These are phyloP conservation scores for Sorghum bicolor DNA, from an alignment of 176 grass and related monocot genomes.

Conservation along the genomic window DNA sequence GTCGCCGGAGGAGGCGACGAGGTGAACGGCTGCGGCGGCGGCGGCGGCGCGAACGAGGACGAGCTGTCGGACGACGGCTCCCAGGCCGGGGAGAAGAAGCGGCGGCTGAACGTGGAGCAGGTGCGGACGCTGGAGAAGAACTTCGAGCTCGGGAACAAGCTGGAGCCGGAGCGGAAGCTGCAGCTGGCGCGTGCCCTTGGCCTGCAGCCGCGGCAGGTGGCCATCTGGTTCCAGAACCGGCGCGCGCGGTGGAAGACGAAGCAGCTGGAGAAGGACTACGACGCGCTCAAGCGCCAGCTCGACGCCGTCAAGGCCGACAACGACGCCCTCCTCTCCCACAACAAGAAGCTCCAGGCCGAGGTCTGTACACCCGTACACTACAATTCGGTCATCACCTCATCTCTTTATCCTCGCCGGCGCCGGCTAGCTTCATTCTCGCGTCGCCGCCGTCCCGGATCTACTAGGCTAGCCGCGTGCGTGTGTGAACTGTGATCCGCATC, in stretches of 20 bases:
- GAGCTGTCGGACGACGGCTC: conserved; percentile 90
- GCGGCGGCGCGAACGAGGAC: conserved; percentile 38
- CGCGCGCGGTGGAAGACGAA: conserved; percentile 92
- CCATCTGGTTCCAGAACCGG: conserved; percentile 96
- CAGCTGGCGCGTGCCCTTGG: conserved; percentile 73
- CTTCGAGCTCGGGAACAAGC: conserved; percentile 91
- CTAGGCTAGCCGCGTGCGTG: background rate
- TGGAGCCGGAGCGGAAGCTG: conserved; percentile 84
- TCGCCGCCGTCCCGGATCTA: conserved; percentile 23
- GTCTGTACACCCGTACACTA: background rate
- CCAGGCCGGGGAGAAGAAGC: conserved; percentile 88
- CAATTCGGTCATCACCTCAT: background rate
- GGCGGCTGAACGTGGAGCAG: conserved; percentile 94
- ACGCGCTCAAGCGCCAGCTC: conserved; percentile 70
- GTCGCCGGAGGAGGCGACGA: conserved; percentile 30
- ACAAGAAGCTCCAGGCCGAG: conserved; percentile 91
- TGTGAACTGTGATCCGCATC: background rate
- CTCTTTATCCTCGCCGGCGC: background rate
- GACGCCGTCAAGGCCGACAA: conserved; percentile 81
- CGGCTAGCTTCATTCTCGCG: background rate
- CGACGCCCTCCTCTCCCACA: conserved; percentile 70
- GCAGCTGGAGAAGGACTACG: conserved; percentile 92
- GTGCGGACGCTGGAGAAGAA: conserved; percentile 95
- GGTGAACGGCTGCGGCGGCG: conserved; percentile 25
- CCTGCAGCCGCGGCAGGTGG: conserved; percentile 82